Conservation (phyloP, 768 basidiomycete genomes). For the Tylopilus balloui region DNA sequence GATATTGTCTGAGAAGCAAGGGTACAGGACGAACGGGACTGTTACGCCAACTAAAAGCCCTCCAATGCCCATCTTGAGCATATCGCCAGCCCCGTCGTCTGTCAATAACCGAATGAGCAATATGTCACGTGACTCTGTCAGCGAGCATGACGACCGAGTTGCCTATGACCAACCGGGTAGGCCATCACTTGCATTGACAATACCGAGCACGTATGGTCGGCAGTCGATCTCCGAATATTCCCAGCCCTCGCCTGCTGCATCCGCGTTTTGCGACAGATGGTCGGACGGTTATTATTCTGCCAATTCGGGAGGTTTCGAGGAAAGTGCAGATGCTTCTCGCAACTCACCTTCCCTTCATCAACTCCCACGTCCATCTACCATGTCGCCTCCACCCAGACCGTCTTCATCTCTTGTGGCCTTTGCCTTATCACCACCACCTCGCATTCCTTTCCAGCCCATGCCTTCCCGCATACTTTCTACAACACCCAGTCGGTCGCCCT, state of each 20-base stretch:
- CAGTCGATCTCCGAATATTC: constrained; percentile 66
- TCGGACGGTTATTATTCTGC: constrained; percentile 33
- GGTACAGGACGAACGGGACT: constrained; percentile 28
- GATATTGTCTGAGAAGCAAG: constrained; percentile 43
- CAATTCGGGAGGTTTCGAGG: constrained; percentile 17
- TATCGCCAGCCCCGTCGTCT: constrained; percentile 29
- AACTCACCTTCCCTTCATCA: constrained; percentile 19
- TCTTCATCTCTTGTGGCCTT: constrained; percentile 57
- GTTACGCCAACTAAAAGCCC: constrained; percentile 38
- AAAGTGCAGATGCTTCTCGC: constrained; percentile 14
- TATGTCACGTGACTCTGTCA: constrained; percentile 35
- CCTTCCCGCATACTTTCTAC: constrained; percentile 17
- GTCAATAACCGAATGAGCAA: constrained; percentile 25
- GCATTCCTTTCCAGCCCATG: constrained; percentile 17
- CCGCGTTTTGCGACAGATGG: constrained; percentile 68
- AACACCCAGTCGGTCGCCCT: constrained; percentile 24
- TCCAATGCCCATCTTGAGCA: constrained; percentile 35
- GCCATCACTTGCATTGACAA: constrained; percentile 50
- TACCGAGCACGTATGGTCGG: constrained; percentile 37
- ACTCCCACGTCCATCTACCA: constrained; percentile 23
- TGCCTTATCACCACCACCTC: constrained; percentile 54
- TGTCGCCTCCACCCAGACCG: constrained; percentile 58
- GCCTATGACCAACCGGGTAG: constrained; percentile 30
- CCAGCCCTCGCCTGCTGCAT: constrained; percentile 68
- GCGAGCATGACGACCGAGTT: constrained; percentile 37